A percentile compares a stretch with the other conserved stretches of the same genome.
These are phyloP conservation scores for Lentinula guzmanii DNA, from an alignment of 768 basidiomycete species.

Conservation along the genomic window DNA sequence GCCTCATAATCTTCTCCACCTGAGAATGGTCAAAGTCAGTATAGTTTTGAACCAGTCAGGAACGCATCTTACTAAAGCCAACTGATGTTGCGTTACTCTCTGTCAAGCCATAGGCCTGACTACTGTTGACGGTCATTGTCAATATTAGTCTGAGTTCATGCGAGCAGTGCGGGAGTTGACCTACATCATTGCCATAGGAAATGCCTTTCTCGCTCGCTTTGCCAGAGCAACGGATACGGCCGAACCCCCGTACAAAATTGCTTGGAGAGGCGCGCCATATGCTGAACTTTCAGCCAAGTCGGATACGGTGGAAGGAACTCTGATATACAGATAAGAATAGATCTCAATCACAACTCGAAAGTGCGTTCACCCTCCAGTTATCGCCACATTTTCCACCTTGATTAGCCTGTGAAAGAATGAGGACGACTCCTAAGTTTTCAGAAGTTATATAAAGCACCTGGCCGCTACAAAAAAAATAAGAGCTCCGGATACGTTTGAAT, in stretches of 20 bases:
- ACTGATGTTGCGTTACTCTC: constrained; percentile 7
- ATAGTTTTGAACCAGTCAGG: background rate
- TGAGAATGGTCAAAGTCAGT: background rate
- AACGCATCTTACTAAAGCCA: background rate
- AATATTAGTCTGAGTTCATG: background rate
- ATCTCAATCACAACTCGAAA: background rate
- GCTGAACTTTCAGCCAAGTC: constrained; percentile 3
- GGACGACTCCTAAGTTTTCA: background rate
- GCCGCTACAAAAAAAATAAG: background rate
- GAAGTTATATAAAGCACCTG: background rate
- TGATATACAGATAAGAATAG: background rate
- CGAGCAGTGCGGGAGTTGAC: background rate
- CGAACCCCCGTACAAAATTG: background rate
- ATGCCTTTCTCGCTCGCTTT: constrained; percentile 2
- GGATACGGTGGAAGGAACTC: background rate
- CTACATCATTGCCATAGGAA: constrained; percentile 5
- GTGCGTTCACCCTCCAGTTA: background rate
- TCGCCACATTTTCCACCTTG: background rate
- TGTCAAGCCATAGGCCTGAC: constrained; percentile 8
- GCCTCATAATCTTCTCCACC: constrained; percentile 1
- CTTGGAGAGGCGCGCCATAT: background rate
- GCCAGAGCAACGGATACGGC: background rate
- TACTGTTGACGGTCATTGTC: background rate
- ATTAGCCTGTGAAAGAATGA: background rate
- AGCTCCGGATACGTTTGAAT: background rate